Percentiles rank a stretch among this genome's conserved stretches.
phyloP scores from a whole-genome alignment of 345 rosid genomes.

The Clausena lansium region DNA sequence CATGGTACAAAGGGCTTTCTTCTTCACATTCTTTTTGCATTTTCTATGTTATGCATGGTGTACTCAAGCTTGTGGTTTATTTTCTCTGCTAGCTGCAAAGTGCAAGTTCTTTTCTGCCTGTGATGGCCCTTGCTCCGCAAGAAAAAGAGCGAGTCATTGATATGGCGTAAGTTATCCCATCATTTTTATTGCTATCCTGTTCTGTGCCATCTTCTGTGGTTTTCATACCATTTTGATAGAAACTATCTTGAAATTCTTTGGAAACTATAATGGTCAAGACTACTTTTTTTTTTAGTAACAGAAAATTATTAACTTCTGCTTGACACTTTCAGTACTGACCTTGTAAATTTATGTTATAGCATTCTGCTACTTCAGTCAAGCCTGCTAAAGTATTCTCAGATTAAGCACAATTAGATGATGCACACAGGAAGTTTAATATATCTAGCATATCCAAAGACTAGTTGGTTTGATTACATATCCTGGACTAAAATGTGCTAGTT shows the following conservation, averaged over 20 bases:
- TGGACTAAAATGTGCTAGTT: neutral
- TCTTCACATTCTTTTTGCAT: neutral
- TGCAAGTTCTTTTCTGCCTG: slow-evolving; percentile 95
- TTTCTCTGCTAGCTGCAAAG: slow-evolving; percentile 68
- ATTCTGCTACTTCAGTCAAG: neutral
- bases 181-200: neutral
- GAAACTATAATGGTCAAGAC: neutral
- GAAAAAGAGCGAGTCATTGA: slow-evolving; percentile 89
- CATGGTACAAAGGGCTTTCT: slow-evolving; percentile 50
- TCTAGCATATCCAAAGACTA: neutral
- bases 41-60: slow-evolving; percentile 7
- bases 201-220: neutral
- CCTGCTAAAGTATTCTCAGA: neutral
- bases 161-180: slow-evolving; percentile 75
- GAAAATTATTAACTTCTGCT: neutral
- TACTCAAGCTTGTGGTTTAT: slow-evolving; percentile 6
- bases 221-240: neutral
- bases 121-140: slow-evolving; percentile 98
- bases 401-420: neutral
- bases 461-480: neutral
- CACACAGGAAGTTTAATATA: neutral
- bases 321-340: neutral
- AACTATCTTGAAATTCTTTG: neutral
- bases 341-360: neutral
- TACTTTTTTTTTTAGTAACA: neutral